Evolutionary conservation across 2,329 filamentous ascomycete species (phyloP).

Genomic region (Cordyceps farinosa): DNA sequence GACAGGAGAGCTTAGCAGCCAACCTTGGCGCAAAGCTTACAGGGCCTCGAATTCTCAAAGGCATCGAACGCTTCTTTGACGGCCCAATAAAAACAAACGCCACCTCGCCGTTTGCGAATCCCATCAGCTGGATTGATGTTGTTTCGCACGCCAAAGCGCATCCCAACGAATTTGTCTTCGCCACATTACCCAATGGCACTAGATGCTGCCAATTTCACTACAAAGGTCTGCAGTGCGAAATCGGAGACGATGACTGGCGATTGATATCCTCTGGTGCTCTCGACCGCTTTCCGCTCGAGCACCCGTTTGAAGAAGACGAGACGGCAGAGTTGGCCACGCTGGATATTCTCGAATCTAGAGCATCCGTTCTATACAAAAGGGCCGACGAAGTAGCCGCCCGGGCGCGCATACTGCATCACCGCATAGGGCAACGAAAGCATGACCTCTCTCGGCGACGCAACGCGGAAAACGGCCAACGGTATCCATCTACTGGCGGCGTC

Average conservation of each 20-base stretch:
- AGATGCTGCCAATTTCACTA: conserved; percentile 78
- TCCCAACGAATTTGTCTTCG: conserved; percentile 72
- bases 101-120: conserved; percentile 55
- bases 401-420: conserved; percentile 75
- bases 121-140: conserved; percentile 79
- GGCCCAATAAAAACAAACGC: conserved; percentile 60
- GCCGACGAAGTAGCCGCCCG: conserved; percentile 66
- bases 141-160: conserved; percentile 80
- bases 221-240: conserved; percentile 77
- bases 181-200: conserved; percentile 63
- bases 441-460: conserved; percentile 30
- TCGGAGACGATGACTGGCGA: conserved; percentile 82
- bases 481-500: conserved; percentile 30
- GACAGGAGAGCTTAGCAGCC: conserved; percentile 81
- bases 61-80: conserved; percentile 83
- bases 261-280: conserved; percentile 79
- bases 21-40: conserved; percentile 81
- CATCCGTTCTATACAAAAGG: conserved; percentile 72
- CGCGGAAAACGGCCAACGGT: conserved; percentile 31
- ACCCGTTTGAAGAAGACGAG: conserved; percentile 82
- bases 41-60: conserved; percentile 77
- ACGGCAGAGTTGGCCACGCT: conserved; percentile 78
- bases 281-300: conserved; percentile 72
- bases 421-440: conserved; percentile 45
- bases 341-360: conserved; percentile 76